Evolutionary conservation across 2,329 filamentous ascomycete species (phyloP).

Genomic region (Bipolaris oryzae): DNA sequence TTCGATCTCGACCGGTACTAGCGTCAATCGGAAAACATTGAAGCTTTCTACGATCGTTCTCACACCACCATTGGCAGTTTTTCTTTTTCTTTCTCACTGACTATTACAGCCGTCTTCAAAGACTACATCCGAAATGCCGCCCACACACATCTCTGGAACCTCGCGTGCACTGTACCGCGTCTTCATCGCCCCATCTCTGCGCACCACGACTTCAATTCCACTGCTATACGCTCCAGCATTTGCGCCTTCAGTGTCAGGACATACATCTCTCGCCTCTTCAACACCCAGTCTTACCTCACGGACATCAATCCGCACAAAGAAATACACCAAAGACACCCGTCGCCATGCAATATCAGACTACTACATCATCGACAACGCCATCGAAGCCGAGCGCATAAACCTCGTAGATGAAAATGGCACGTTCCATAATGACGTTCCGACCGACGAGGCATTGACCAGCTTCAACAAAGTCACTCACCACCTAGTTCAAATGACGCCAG

Average conservation of each 20-base stretch:
- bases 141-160: slow-evolving; percentile 40
- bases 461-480: slow-evolving; percentile 59
- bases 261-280: slow-evolving; percentile 8
- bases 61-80: neutral
- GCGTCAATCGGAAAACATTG: slow-evolving; percentile 7
- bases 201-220: slow-evolving; percentile 23
- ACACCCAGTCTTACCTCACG: slow-evolving; percentile 15
- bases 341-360: slow-evolving; percentile 48
- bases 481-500: slow-evolving; percentile 56
- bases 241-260: slow-evolving; percentile 14
- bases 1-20: slow-evolving; percentile 22
- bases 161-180: slow-evolving; percentile 53
- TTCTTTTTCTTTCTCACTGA: neutral
- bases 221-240: slow-evolving; percentile 29
- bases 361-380: slow-evolving; percentile 57
- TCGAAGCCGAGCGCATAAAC: slow-evolving; percentile 52
- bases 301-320: slow-evolving; percentile 26
- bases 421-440: slow-evolving; percentile 43
- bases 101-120: too few relatives aligned
- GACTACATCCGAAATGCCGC: slow-evolving; percentile 29
- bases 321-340: slow-evolving; percentile 36
- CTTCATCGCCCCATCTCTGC: slow-evolving; percentile 50
- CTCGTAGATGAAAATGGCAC: slow-evolving; percentile 51
- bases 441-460: slow-evolving; percentile 48
- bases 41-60: slow-evolving; percentile 2